Base-by-base conservation (phyloP, 345 rosid species). In the Brassica nigra region DNA sequence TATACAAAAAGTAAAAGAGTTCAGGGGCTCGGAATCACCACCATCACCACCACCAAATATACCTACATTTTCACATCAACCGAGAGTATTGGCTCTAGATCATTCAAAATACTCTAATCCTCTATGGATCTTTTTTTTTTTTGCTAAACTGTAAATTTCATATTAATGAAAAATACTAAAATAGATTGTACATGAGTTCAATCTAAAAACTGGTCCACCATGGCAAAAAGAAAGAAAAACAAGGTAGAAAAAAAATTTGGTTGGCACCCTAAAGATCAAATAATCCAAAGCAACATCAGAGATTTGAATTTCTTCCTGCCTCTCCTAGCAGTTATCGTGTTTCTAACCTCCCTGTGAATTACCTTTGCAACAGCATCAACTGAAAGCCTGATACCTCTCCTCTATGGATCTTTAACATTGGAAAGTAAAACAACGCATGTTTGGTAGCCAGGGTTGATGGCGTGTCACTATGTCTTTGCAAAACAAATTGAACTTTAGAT, bases 71-170 rank as follows among this genome's bases (percentile, higher is more conserved):
- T 42, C 52, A 42, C 52, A 11, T 78, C 37, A 36, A 27, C 47
- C 70, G 63, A 77, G 28, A 52, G n/a, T 44, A 59, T 52, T 70
- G 57, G 58, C 65, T 78, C 31, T 15, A 6, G 62, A 42, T 42
- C 62, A 57, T 57, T 20, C 23, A 57, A 57, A 8, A 8, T 57
- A 57, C 52, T 10, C 44, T 8, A 37, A 37, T 37, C 44, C 11
- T 37, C 1, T 42, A 34, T 23, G 27, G 27, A 23, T 23, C 27
- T 23, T 23, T 23, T 34, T 34, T 34, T 34, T 34, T 34, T 34
- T 6, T 34, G 37, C 37, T 34, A 34, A 34, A 34, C 37, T 6
- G 37, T 34, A 34, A 34, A 34, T 34, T 34, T 34, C 37, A 6
- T 34, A 34, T 34, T 34, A 6, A 34, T 34, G 37, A 34, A 34